A percentile compares a stretch with the other conserved stretches of the same genome.
Conservation (phyloP, 2,329 filamentous ascomycete genomes). For the Lachnellula subtilissima region DNA sequence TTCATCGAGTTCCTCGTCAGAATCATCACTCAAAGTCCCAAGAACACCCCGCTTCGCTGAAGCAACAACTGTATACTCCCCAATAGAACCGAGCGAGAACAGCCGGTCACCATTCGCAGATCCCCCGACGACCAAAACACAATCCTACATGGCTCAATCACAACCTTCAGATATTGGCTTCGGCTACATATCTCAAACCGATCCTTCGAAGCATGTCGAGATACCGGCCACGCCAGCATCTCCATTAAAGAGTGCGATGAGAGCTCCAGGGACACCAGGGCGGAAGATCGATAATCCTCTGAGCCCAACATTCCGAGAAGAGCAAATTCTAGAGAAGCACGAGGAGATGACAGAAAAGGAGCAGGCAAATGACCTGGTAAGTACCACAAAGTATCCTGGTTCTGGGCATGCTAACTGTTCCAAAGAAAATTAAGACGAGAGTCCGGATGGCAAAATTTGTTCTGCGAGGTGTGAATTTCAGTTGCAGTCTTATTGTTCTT, state of each 20-base stretch:
- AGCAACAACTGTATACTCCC: slow-evolving; percentile 74
- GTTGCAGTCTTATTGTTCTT: slow-evolving; percentile 91
- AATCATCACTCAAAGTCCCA: slow-evolving; percentile 53
- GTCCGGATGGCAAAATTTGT: slow-evolving; percentile 92
- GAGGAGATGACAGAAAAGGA: slow-evolving; percentile 78
- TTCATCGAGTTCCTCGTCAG: slow-evolving; percentile 39
- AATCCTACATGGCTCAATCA: slow-evolving; percentile 54
- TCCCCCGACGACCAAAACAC: slow-evolving; percentile 43
- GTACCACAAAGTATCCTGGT: slow-evolving; percentile 34
- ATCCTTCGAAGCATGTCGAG: slow-evolving; percentile 49
- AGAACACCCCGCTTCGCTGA: slow-evolving; percentile 76
- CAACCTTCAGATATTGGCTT: slow-evolving; percentile 87
- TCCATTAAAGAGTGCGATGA: slow-evolving; percentile 86
- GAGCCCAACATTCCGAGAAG: slow-evolving; percentile 88
- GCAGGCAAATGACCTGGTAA: slow-evolving; percentile 81
- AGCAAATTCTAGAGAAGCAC: slow-evolving; percentile 79
- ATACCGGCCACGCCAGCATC: slow-evolving; percentile 67
- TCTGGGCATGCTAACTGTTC: slow-evolving; percentile 34
- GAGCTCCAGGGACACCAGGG: slow-evolving; percentile 75
- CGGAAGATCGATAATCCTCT: slow-evolving; percentile 70
- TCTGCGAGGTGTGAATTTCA: slow-evolving; percentile 93
- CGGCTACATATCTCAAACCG: slow-evolving; percentile 70
- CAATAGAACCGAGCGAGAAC: slow-evolving; percentile 52
- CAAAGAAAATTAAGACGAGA: slow-evolving; percentile 83
- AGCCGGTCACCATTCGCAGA: slow-evolving; percentile 54